Evolutionary conservation across 2,329 filamentous ascomycete species (phyloP).

Genomic region (Phialophora tarda): DNA sequence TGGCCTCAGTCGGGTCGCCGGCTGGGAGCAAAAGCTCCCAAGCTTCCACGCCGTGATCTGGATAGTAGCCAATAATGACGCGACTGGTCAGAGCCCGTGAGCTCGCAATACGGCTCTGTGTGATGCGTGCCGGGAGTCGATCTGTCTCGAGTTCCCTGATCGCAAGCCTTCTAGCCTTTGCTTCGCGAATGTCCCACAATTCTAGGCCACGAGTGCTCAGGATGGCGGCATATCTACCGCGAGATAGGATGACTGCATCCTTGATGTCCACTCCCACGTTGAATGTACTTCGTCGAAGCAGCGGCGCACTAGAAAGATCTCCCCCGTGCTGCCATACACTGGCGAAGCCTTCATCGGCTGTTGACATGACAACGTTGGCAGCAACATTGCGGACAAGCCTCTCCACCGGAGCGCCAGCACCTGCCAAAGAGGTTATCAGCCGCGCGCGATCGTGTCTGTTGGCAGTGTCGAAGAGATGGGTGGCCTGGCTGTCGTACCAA

Average conservation of each 20-base stretch:
- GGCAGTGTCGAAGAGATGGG: constrained; percentile 75
- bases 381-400: constrained; percentile 87
- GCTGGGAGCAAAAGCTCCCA: constrained; percentile 34
- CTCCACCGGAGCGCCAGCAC: constrained; percentile 78
- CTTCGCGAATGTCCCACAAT: constrained; percentile 34
- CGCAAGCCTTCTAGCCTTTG: constrained; percentile 31
- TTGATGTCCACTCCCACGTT: constrained; percentile 27
- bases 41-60: constrained; percentile 26
- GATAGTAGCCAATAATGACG: constrained; percentile 31
- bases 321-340: constrained; percentile 76
- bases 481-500: constrained; percentile 78
- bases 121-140: constrained; percentile 29
- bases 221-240: constrained; percentile 33
- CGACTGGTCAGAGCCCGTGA: constrained; percentile 35
- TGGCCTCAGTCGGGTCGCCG: constrained; percentile 11
- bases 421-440: constrained; percentile 75
- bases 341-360: constrained; percentile 77
- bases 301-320: constrained; percentile 21
- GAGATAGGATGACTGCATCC: constrained; percentile 33
- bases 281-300: constrained; percentile 32
- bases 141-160: constrained; percentile 15
- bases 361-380: constrained; percentile 78
- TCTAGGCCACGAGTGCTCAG: constrained; percentile 28
- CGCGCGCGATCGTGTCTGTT: constrained; percentile 64
- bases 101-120: constrained; percentile 32